A percentile compares a stretch with the other conserved stretches of the same genome.
phyloP scores from a whole-genome alignment of 1,284 basidiomycete species.

The Austroboletus rostrupii region DNA sequence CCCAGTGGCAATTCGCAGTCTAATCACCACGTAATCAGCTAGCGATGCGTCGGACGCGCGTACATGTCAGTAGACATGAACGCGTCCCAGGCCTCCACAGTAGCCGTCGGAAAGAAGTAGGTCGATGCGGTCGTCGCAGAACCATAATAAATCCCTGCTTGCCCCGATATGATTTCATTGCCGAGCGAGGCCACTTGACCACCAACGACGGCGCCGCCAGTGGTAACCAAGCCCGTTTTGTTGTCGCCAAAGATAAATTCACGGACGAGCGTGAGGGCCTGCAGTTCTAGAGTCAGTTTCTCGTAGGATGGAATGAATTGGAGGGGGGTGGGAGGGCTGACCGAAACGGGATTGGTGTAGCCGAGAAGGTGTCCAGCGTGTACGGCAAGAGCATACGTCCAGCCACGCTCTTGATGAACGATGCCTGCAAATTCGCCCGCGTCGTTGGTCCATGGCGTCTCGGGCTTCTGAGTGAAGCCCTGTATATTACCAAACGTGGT shows the following conservation, averaged over 20 bases:
- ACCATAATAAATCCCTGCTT: slow-evolving; percentile 52
- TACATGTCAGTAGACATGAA: slow-evolving; percentile 32
- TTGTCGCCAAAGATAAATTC: slow-evolving; percentile 60
- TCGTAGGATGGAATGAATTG: neutral
- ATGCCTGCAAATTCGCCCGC: slow-evolving; percentile 58
- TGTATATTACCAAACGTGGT: slow-evolving; percentile 72
- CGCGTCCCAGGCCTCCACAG: slow-evolving; percentile 52
- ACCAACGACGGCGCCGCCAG: slow-evolving; percentile 43
- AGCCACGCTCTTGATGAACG: slow-evolving; percentile 67
- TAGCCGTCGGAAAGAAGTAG: slow-evolving; percentile 49
- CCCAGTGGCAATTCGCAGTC: no score
- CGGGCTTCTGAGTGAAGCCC: slow-evolving; percentile 63
- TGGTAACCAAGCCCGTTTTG: slow-evolving; percentile 45
- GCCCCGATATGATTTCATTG: slow-evolving; percentile 45
- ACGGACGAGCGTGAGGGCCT: slow-evolving; percentile 54
- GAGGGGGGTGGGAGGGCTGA: slow-evolving; percentile 28
- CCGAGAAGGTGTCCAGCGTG: slow-evolving; percentile 59
- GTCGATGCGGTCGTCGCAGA: slow-evolving; percentile 45
- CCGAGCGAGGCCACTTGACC: slow-evolving; percentile 46
- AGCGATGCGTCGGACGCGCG: no score
- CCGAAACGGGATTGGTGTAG: slow-evolving; percentile 45
- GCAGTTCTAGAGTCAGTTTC: neutral
- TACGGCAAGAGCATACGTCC: slow-evolving; percentile 59
- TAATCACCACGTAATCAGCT: no score
- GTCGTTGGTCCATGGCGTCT: slow-evolving; percentile 63